These are phyloP conservation scores for Suillus ampliporus DNA, from an alignment of 768 basidiomycete species.

Conservation along the genomic window DNA sequence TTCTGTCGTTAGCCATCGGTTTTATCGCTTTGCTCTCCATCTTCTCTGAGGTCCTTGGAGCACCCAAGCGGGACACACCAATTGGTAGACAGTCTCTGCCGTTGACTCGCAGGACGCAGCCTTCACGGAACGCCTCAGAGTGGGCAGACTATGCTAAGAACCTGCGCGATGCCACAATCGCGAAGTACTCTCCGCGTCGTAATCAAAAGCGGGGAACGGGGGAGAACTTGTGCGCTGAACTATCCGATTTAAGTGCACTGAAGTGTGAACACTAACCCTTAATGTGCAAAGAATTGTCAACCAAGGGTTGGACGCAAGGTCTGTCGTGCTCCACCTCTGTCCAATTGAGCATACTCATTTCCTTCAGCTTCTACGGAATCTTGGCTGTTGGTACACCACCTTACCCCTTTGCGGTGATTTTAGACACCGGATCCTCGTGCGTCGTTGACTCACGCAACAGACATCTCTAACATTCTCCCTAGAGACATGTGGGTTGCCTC, in stretches of 20 bases:
- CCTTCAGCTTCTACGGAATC: slow-evolving; percentile 38
- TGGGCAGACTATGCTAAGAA: slow-evolving; percentile 46
- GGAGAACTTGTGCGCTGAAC: slow-evolving; percentile 48
- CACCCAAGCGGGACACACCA: slow-evolving; percentile 13
- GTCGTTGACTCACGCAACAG: slow-evolving; percentile 30
- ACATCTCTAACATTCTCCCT: slow-evolving; percentile 28
- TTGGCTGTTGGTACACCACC: slow-evolving; percentile 52
- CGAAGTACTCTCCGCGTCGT: slow-evolving; percentile 50
- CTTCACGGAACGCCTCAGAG: slow-evolving; percentile 24
- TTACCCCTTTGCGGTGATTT: slow-evolving; percentile 50
- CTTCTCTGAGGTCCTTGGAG: slow-evolving; percentile 18
- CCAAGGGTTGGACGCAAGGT: slow-evolving; percentile 70
- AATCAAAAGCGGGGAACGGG: slow-evolving; percentile 49
- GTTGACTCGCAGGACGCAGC: slow-evolving; percentile 21
- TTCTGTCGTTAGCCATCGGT: slow-evolving; percentile 12
- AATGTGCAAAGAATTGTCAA: slow-evolving; percentile 57
- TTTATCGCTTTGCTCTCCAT: slow-evolving; percentile 19
- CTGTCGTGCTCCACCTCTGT: slow-evolving; percentile 15
- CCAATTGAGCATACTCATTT: slow-evolving; percentile 7
- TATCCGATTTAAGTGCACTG: not conserved
- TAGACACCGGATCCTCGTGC: slow-evolving; percentile 55
- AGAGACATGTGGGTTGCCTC: slow-evolving; percentile 59
- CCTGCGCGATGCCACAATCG: slow-evolving; percentile 47
- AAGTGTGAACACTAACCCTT: slow-evolving; percentile 7
- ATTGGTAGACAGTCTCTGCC: slow-evolving; percentile 29